phyloP scores from a whole-genome alignment of 129 eudicot species.

The Daucus carota region DNA sequence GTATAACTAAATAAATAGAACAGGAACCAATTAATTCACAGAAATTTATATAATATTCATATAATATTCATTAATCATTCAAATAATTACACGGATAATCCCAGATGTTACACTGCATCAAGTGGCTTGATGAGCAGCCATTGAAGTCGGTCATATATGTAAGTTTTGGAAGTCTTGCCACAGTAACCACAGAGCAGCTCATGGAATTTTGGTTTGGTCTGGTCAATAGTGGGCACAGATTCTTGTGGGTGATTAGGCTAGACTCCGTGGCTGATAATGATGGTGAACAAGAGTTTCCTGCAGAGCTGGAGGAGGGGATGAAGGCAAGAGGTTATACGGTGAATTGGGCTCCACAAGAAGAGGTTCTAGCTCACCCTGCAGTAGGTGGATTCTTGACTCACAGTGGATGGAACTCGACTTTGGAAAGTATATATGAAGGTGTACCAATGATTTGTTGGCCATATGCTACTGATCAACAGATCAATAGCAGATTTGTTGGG shows the following conservation, averaged over 20 bases:
- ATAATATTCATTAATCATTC: too few species aligned
- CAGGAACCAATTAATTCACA: too few species aligned
- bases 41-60: too few species aligned
- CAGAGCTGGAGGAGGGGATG: constrained; percentile 25
- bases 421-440: constrained; percentile 55
- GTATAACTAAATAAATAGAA: too few species aligned
- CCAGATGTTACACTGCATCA: too few species aligned
- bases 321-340: constrained; percentile 49
- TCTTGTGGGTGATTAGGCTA: constrained; percentile 54
- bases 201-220: constrained; percentile 56
- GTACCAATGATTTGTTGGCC: constrained; percentile 88
- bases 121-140: constrained; percentile 42
- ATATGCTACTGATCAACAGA: constrained; percentile 41
- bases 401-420: constrained; percentile 70
- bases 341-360: constrained; percentile 74
- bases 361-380: constrained; percentile 44
- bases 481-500: constrained; percentile 52
- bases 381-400: constrained; percentile 60
- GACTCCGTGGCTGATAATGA: constrained; percentile 18
- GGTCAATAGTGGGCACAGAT: constrained; percentile 33
- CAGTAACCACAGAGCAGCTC: constrained; percentile 29
- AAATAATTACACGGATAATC: too few species aligned
- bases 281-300: constrained; percentile 21
- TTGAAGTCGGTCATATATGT: constrained; percentile 45
- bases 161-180: constrained; percentile 51